phyloP scores from a whole-genome alignment of 768 basidiomycete species.

The Hemileccinum rubropunctum region DNA sequence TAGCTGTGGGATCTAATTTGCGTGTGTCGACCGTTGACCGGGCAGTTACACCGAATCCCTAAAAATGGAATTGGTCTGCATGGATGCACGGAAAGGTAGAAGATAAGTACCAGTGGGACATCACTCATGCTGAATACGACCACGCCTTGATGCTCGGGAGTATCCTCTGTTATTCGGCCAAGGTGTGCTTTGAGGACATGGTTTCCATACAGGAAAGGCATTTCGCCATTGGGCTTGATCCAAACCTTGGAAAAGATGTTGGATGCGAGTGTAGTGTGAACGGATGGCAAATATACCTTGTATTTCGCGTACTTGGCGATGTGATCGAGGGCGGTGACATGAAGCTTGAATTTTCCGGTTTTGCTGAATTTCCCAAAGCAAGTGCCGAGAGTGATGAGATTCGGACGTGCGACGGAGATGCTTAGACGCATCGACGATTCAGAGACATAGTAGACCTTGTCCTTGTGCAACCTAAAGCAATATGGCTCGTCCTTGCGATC shows the following conservation, averaged over 20 bases:
- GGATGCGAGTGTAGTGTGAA: not conserved
- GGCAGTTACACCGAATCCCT: slow-evolving; percentile 98
- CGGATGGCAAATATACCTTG: slow-evolving; percentile 60
- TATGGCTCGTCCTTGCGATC: slow-evolving; percentile 93
- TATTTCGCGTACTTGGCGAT: slow-evolving; percentile 96
- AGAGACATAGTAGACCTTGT: slow-evolving; percentile 95
- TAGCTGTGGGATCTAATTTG: slow-evolving; percentile 95
- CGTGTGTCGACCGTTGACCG: slow-evolving; percentile 93
- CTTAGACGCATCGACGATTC: slow-evolving; percentile 91
- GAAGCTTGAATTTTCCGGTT: slow-evolving; percentile 95
- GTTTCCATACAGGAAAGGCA: slow-evolving; percentile 99
- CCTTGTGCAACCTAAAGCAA: slow-evolving; percentile 93
- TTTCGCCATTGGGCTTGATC: slow-evolving; percentile 99
- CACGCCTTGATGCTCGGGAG: slow-evolving; percentile 98
- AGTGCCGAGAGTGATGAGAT: slow-evolving; percentile 89
- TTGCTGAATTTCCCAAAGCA: slow-evolving; percentile 99
- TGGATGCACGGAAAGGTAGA: not conserved
- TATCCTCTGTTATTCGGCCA: slow-evolving; percentile 98
- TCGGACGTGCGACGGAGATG: slow-evolving; percentile 89
- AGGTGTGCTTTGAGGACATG: slow-evolving; percentile 98
- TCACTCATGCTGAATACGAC: slow-evolving; percentile 97
- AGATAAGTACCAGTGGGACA: slow-evolving; percentile 69
- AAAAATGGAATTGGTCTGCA: slow-evolving; percentile 9
- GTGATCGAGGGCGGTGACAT: slow-evolving; percentile 90
- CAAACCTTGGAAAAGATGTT: slow-evolving; percentile 61